Conservation (phyloP, 2,329 filamentous ascomycete species). For the Graphium sp. region DNA sequence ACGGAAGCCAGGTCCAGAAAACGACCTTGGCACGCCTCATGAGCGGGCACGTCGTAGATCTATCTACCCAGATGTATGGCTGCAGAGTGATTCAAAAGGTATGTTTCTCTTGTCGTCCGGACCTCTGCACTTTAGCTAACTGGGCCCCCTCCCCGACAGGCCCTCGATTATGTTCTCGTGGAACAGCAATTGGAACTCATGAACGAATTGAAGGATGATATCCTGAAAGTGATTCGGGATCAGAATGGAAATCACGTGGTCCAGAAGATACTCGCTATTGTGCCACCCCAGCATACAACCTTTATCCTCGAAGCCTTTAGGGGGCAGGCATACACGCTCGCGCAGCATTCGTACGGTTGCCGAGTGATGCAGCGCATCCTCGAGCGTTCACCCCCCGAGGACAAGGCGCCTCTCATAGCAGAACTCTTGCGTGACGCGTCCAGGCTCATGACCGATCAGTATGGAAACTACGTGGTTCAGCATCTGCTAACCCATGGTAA, state of each 20-base stretch:
- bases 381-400: slow-evolving; percentile 59
- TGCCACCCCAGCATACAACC: slow-evolving; percentile 61
- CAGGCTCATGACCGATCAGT: slow-evolving; percentile 68
- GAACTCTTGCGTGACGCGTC: slow-evolving; percentile 63
- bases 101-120: slow-evolving; percentile 7
- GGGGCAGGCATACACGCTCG: slow-evolving; percentile 56
- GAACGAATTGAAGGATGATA: slow-evolving; percentile 61
- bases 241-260: slow-evolving; percentile 94
- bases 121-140: slow-evolving; percentile 3
- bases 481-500: slow-evolving; percentile 73
- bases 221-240: slow-evolving; percentile 66
- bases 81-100: slow-evolving; percentile 95
- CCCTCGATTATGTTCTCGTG: slow-evolving; percentile 76
- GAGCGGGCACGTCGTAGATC: slow-evolving; percentile 63
- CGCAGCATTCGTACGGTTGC: slow-evolving; percentile 73
- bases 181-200: slow-evolving; percentile 79
- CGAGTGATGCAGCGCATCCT: slow-evolving; percentile 86
- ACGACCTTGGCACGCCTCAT: slow-evolving; percentile 71
- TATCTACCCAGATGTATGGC: slow-evolving; percentile 82
- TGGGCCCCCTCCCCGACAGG: slow-evolving; percentile 34
- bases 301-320: slow-evolving; percentile 74
- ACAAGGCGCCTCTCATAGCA: slow-evolving; percentile 54
- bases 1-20: slow-evolving; percentile 89
- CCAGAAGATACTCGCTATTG: slow-evolving; percentile 76
- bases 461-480: slow-evolving; percentile 92